Evolutionary conservation across 345 rosid genomes (phyloP), one percentile per base, ranked within the genome.

Genomic region (Cardiospermum halicacabum): DNA sequence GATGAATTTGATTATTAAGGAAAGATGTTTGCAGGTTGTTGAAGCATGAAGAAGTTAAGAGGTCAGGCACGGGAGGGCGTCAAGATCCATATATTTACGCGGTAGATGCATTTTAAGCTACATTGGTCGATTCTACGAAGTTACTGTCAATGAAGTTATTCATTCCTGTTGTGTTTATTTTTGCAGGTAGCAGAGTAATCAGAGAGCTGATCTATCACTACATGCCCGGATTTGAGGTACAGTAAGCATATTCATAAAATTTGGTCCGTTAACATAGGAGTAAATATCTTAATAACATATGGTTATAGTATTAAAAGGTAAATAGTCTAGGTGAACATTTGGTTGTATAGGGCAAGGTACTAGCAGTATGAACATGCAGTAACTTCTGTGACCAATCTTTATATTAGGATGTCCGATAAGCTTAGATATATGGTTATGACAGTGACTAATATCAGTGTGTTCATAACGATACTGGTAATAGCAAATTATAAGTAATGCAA

Each of bases 11-110:
- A 53, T 22, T 10, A 24, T 3, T 4, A 18, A 62, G 63, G 24
- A 5, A 9, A 19, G 11, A 60, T 36, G 6, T 56, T 53, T 53
- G 75, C 78, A 93, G 97, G 83, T 57, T 90, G 77, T 65, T 90
- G 63, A 86, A 73, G 75, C 67, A 31, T 71, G 85, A 75, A 25
- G 82, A 85, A 66, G 77, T 91, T 72, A 88, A 80, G 68, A 85
- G 98, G 82, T 81, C 78, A 11, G 96, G 97, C 26, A 63, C 77
- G 9, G 96, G 98, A 64, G 99, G 96, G 60, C 87, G 89, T 40
- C 75, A 51, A 32, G 87, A 88, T 67, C 98, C 94, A 3, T 93
- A 73, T 74, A 74, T 88, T 74, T 93, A 93, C 89, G 77, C 26
- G 88, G 98, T 93, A 81, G 32, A 26, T 11, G 62, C 43, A 7